Conservation (phyloP, 2,329 filamentous ascomycete species). For the Lecanicillium sp. region DNA sequence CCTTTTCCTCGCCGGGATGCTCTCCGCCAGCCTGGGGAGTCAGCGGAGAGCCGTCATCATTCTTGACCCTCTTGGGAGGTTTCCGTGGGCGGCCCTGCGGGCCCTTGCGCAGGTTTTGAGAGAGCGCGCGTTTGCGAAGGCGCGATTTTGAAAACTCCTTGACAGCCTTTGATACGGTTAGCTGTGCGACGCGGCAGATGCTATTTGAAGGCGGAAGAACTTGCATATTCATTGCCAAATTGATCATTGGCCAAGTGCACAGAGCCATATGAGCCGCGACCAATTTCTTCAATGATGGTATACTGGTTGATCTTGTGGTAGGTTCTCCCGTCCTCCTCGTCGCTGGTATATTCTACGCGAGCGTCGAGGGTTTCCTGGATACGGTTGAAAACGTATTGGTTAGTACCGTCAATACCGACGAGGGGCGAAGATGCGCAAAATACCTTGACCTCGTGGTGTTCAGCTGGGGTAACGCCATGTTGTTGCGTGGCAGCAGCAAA, state of each 20-base stretch:
- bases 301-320: constrained; percentile 94
- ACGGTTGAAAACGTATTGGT: too few relatives aligned
- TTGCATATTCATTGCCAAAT: constrained; percentile 86
- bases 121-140: constrained; percentile 82
- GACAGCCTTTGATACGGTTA: constrained; percentile 57
- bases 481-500: constrained; percentile 50
- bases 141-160: constrained; percentile 97
- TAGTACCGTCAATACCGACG: too few relatives aligned
- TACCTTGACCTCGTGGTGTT: constrained; percentile 52
- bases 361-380: constrained; percentile 96
- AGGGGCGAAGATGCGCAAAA: neutral
- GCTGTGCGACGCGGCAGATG: constrained; percentile 2
- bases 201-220: constrained; percentile 26
- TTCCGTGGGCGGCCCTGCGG: constrained; percentile 35
- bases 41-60: constrained; percentile 18
- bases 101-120: constrained; percentile 63
- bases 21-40: constrained; percentile 19
- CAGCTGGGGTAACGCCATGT: constrained; percentile 49
- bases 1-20: constrained; percentile 50
- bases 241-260: constrained; percentile 89
- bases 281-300: constrained; percentile 87
- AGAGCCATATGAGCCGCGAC: constrained; percentile 89
- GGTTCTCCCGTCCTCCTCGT: constrained; percentile 71
- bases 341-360: constrained; percentile 76
- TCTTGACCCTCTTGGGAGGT: constrained; percentile 11